phyloP scores from a whole-genome alignment of 225 moss, liverwort and hornwort species.

The Ulota crispa region DNA sequence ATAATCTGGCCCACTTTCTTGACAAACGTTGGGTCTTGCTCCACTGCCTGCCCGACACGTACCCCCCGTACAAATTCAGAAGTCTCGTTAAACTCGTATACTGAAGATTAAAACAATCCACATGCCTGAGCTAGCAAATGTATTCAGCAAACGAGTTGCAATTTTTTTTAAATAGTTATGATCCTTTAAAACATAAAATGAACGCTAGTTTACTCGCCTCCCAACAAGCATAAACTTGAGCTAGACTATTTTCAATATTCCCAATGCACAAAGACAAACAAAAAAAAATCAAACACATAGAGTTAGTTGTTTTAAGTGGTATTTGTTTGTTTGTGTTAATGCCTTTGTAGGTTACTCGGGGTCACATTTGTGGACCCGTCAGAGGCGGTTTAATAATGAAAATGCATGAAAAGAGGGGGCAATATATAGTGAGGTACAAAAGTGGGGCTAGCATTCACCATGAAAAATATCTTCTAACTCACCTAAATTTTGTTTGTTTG shows the following conservation, averaged over 20 bases:
- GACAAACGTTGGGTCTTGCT: slow-evolving; percentile 76
- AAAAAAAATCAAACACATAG: no score
- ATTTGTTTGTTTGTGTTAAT: no score
- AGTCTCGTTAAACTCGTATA: neutral
- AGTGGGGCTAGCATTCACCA: no score
- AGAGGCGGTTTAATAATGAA: no score
- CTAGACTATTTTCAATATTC: no score
- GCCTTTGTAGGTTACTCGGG: no score
- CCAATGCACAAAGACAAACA: neutral
- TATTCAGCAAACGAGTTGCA: neutral
- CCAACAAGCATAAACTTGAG: neutral
- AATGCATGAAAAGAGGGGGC: no score
- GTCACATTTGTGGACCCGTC: no score
- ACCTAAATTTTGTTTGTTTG: no score
- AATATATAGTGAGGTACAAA: no score
- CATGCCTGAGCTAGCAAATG: neutral
- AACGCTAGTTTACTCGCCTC: neutral
- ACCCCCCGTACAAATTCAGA: slow-evolving; percentile 4
- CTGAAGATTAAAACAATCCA: slow-evolving; percentile 3
- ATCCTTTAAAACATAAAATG: neutral
- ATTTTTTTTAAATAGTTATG: neutral
- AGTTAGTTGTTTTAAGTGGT: no score
- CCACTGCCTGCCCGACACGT: slow-evolving; percentile 73
- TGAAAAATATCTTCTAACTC: no score
- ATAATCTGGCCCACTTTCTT: slow-evolving; percentile 88